Base-by-base conservation (phyloP, 345 rosid species). In the Pelargonium nanum region DNA sequence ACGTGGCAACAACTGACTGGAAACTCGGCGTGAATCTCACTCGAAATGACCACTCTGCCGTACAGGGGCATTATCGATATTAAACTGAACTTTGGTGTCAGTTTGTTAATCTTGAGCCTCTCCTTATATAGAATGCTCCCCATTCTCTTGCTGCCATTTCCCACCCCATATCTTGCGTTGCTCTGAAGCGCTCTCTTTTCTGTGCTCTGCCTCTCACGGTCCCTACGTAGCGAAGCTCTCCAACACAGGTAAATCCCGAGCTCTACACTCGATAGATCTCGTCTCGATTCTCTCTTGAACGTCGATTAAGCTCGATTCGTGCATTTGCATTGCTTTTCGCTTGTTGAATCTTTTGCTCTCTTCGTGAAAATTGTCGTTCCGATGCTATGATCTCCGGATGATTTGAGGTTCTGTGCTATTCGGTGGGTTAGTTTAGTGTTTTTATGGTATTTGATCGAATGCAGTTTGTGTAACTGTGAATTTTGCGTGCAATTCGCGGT, bases 41-140 rank as follows among this genome's bases (percentile, higher is more conserved):
- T 3, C 32, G 32, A 28, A 28, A 28, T 28, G 32, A 28, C 32
- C 32, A 28, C 32, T 28, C 32, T 28, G 7, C 32, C 32, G 32
- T 28, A 28, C 32, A 23, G 56, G 69, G 74, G 69, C 62, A 72
- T 55, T 72, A 69, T 28, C 60, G 76, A 72, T 32, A 72, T 60
- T 76, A 48, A 23, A 0, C 2, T 22, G 12, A 62, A 66, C 7
- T 28, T 7, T 28, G 32, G 32, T 28, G 32, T 28, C 32, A 2
- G 4, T 28, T 28, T 28, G 4, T 45, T 28, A n/a, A 24, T 8
- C 19, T 32, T 40, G 21, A 8, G 17, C 44, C 20, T 22, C 34
- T n/a, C 21, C 21, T 55, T 28, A 22, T 70, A 60, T 66, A 64
- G 1, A 64, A 56, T n/a, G n/a, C n/a, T n/a, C n/a, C n/a, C n/a